phyloP scores from a whole-genome alignment of 805 yeast species.

The Wickerhamomyces bovis region DNA sequence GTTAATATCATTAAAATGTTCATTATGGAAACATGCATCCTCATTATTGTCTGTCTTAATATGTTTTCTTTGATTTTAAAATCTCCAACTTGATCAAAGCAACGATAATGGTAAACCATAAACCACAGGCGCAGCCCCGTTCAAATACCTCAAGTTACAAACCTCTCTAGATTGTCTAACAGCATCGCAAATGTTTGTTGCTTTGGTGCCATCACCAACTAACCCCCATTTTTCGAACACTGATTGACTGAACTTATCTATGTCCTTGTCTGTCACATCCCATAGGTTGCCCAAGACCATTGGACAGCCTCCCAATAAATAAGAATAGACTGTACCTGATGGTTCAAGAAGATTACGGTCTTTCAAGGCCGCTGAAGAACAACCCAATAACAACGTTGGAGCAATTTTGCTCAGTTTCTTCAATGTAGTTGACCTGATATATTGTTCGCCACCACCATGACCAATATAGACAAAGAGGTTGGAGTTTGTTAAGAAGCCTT shows the following conservation, averaged over 20 bases:
- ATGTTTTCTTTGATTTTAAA: not conserved
- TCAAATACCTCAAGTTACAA: constrained; percentile 68
- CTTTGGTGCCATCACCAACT: constrained; percentile 18
- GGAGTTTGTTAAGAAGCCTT: constrained; percentile 33
- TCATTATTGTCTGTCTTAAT: not conserved
- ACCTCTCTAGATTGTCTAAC: constrained; percentile 54
- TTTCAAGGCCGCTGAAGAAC: constrained; percentile 75
- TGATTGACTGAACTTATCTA: constrained; percentile 66
- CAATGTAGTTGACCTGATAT: constrained; percentile 50
- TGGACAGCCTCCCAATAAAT: constrained; percentile 77
- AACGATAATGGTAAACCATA: constrained; percentile 72
- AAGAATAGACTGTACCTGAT: constrained; percentile 69
- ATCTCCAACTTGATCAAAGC: not conserved
- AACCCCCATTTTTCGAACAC: constrained; percentile 67
- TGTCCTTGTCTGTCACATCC: constrained; percentile 97
- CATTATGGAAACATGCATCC: not conserved
- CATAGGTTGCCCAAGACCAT: constrained; percentile 81
- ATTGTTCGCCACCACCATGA: constrained; percentile 96
- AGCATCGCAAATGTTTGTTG: constrained; percentile 44
- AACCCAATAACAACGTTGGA: constrained; percentile 73
- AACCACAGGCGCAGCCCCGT: constrained; percentile 89
- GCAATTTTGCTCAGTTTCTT: constrained; percentile 40
- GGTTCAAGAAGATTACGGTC: constrained; percentile 59
- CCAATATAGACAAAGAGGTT: constrained; percentile 75
- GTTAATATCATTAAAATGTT: not conserved